A percentile compares a stretch with the other conserved stretches of the same genome.
phyloP scores from a whole-genome alignment of 2,329 filamentous ascomycete species.

The Myrmaecium sp. region DNA sequence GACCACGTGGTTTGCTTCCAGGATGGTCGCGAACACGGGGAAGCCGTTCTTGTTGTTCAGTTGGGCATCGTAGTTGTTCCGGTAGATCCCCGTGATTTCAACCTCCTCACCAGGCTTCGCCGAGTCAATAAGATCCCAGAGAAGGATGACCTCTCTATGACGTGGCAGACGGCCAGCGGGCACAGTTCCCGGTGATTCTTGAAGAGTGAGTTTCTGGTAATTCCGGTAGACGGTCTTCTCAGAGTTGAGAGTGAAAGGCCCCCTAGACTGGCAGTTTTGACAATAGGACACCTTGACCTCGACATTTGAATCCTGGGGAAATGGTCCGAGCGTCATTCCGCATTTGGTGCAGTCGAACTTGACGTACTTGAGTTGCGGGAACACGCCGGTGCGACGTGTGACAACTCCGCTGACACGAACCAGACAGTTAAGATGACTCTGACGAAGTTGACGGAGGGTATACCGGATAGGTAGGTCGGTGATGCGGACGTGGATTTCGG shows the following conservation, averaged over 20 bases:
- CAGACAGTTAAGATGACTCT: conserved; percentile 89
- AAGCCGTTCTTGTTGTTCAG: conserved; percentile 98
- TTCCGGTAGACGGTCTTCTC: conserved; percentile 98
- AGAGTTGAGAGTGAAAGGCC: conserved; percentile 88
- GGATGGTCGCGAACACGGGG: conserved; percentile 91
- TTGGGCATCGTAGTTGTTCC: conserved; percentile 95
- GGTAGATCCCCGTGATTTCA: conserved; percentile 89
- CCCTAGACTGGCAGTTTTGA: conserved; percentile 87
- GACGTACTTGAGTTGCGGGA: conserved; percentile 95
- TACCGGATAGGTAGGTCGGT: conserved; percentile 89
- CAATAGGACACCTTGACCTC: conserved; percentile 96
- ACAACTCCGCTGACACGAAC: conserved; percentile 91
- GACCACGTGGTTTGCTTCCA: conserved; percentile 93
- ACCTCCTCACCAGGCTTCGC: conserved; percentile 97
- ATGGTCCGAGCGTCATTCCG: conserved; percentile 77
- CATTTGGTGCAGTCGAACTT: conserved; percentile 97
- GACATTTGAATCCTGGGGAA: conserved; percentile 91
- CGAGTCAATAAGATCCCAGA: conserved; percentile 93
- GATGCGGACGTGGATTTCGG: conserved; percentile 94
- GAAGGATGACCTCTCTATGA: conserved; percentile 81
- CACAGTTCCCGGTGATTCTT: conserved; percentile 93
- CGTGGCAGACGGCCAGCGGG: conserved; percentile 88
- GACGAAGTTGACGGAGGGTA: conserved; percentile 83
- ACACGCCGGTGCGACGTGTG: conserved; percentile 83
- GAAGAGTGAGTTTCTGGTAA: conserved; percentile 92